Conservation (phyloP, 371 early-diverging fungal species). For the Actinomucor elegans region DNA sequence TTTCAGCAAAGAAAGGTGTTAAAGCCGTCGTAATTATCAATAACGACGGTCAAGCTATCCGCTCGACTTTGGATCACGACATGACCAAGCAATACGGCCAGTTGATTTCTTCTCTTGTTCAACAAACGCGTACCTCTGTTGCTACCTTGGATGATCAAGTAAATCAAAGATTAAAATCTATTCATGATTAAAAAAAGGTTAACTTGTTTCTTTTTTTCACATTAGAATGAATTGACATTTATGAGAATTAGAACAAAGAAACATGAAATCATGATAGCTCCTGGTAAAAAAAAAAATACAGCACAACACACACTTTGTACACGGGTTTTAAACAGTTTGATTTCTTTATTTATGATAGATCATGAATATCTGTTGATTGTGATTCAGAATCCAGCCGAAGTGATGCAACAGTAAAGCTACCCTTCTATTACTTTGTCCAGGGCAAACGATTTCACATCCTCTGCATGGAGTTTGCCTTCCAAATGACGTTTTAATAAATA, state of each 20-base stretch:
- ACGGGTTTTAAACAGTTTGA: not conserved
- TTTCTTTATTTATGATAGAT: slow-evolving; percentile 45
- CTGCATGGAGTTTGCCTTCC: slow-evolving; percentile 25
- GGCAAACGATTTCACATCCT: slow-evolving; percentile 12
- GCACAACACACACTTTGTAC: not conserved
- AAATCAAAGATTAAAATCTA: not conserved
- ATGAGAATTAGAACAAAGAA: slow-evolving; percentile 89
- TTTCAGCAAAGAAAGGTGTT: slow-evolving; percentile 81
- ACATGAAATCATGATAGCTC: slow-evolving; percentile 94
- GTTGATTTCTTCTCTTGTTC: slow-evolving; percentile 33
- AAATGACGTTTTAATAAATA: slow-evolving; percentile 35
- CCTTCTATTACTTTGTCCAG: not conserved
- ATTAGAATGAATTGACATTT: slow-evolving; percentile 90
- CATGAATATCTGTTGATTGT: slow-evolving; percentile 89
- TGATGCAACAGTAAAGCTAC: slow-evolving; percentile 26
- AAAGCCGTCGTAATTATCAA: slow-evolving; percentile 79
- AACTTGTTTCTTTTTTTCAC: no score
- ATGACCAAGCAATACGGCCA: slow-evolving; percentile 76
- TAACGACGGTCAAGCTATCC: slow-evolving; percentile 81
- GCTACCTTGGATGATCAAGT: slow-evolving; percentile 41
- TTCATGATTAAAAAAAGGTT: not conserved
- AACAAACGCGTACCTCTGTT: slow-evolving; percentile 37
- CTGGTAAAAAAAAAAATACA: slow-evolving; percentile 61
- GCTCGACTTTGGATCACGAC: slow-evolving; percentile 81
- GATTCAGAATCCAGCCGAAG: slow-evolving; percentile 73